Evolutionary conservation across 2,329 filamentous ascomycete genomes (phyloP).

Genomic region (Aspergillus flavus): DNA sequence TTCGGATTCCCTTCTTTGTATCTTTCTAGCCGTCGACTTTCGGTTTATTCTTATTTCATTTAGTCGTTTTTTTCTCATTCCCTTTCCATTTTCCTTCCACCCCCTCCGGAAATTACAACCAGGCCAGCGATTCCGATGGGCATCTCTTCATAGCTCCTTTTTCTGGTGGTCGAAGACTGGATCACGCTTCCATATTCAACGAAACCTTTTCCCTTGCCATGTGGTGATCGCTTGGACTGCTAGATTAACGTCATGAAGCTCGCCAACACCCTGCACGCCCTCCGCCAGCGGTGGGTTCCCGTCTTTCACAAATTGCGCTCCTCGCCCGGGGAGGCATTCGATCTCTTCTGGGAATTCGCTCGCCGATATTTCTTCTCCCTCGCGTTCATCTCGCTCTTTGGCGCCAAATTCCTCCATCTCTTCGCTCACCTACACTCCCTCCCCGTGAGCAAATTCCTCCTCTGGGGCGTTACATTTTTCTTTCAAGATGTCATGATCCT

Average conservation of each 20-base stretch:
- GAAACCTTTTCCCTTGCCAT: neutral
- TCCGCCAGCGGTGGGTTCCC: constrained; percentile 7
- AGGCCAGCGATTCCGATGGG: neutral
- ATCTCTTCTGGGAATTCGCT: constrained; percentile 30
- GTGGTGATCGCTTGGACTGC: neutral
- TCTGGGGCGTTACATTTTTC: constrained; percentile 34
- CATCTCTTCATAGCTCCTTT: neutral
- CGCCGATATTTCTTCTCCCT: constrained; percentile 36
- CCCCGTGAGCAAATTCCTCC: constrained; percentile 23
- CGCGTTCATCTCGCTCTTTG: constrained; percentile 29
- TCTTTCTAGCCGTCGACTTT: neutral
- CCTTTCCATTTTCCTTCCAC: neutral
- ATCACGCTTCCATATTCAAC: neutral
- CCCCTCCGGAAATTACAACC: neutral
- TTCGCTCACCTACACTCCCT: constrained; percentile 32
- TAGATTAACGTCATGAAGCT: constrained; percentile 9
- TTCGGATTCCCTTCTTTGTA: neutral
- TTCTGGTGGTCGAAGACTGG: neutral
- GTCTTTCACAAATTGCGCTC: constrained; percentile 13
- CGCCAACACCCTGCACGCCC: constrained; percentile 8
- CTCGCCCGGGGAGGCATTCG: constrained; percentile 22
- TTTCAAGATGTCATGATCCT: constrained; percentile 33
- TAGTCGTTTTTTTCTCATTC: neutral
- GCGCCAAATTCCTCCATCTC: constrained; percentile 31
- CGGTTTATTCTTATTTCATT: neutral